Base-by-base conservation (phyloP, 2,329 filamentous ascomycete species). In the Beauveria rudraprayagi region DNA sequence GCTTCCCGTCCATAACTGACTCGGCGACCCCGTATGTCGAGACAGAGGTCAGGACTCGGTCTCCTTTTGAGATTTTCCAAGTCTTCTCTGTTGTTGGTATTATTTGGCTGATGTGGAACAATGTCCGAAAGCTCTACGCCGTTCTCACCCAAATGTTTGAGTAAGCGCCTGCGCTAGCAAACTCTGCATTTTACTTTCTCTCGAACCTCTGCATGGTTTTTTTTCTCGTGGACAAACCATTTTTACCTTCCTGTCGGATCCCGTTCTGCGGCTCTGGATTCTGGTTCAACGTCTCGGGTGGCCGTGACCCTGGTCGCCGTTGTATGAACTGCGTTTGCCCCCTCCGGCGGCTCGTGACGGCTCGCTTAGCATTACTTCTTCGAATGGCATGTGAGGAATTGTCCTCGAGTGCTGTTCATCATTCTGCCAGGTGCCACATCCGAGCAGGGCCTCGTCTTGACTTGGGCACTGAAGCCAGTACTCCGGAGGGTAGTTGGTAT, bases 1-100 rank as follows among this genome's bases (percentile, higher is more conserved):
- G 87, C 22, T 96, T 97, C 69, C 94, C 94, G 0, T 80, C 86
- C 4, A 87, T 88, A 65, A 78, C 84, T 7, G 78, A 72, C 17
- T 74, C 73, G n/a, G 72, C 73, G 54, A 70, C 74, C 50, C 72
- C 74, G 0, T 82, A 80, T 57, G 75, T 87, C 66, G 83, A 86
- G 71, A 86, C 84, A 1, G 76, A 82, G 66, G 81, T 87, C 24
- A 79, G 80, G 30, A 80, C 83, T 1, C 75, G 77, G 47, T 71
- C 79, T 57, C 77, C 78, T 56, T 82, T 77, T 71, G 84, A 87
- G 66, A 80, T 85, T 62, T 63, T 82, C 40, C 78, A 82, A 66
- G 75, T 86, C 8, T 85, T 81, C 58, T 71, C 75, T 26, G 77
- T 85, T 52, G 66, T 82, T 16, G 80, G 77, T 8, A 71, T 74